Conservation (phyloP, 116 monocot genomes). For the Posidonia oceanica region DNA sequence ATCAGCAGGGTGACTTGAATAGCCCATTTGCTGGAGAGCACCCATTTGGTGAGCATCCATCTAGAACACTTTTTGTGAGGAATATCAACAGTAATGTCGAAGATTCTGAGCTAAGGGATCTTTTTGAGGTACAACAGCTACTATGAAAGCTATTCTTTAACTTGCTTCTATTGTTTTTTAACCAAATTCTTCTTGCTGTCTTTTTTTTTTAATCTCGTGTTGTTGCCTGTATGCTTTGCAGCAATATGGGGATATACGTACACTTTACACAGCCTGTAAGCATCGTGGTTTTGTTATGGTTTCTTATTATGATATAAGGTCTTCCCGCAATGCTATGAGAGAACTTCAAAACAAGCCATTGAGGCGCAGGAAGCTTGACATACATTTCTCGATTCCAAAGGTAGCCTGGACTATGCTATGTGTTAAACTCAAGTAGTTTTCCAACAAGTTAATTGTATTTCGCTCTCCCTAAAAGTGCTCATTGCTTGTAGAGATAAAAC, state of each 20-base stretch:
- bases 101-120: constrained; percentile 43
- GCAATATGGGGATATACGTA: constrained; percentile 77
- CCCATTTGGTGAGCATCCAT: constrained; percentile 46
- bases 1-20: constrained; percentile 16
- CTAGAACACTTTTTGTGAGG: constrained; percentile 65
- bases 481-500: too few relatives aligned
- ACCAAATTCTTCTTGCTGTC: not conserved
- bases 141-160: not conserved
- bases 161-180: not conserved
- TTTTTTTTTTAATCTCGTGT: constrained; percentile 1
- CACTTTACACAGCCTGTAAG: constrained; percentile 70
- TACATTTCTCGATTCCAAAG: constrained; percentile 79
- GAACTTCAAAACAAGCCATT: constrained; percentile 57
- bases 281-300: constrained; percentile 84
- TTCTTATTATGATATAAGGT: constrained; percentile 87
- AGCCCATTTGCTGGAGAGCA: constrained; percentile 23
- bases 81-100: constrained; percentile 68
- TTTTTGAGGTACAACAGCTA: constrained; percentile 51
- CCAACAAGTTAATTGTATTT: not conserved
- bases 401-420: constrained; percentile 8
- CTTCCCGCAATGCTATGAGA: constrained; percentile 67
- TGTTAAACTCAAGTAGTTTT: too few relatives aligned
- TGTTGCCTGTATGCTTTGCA: constrained; percentile 13
- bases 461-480: not conserved
- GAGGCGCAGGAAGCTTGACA: constrained; percentile 57